phyloP scores from a whole-genome alignment of 208 protist genomes.

The Acanthamoeba triangularis region DNA sequence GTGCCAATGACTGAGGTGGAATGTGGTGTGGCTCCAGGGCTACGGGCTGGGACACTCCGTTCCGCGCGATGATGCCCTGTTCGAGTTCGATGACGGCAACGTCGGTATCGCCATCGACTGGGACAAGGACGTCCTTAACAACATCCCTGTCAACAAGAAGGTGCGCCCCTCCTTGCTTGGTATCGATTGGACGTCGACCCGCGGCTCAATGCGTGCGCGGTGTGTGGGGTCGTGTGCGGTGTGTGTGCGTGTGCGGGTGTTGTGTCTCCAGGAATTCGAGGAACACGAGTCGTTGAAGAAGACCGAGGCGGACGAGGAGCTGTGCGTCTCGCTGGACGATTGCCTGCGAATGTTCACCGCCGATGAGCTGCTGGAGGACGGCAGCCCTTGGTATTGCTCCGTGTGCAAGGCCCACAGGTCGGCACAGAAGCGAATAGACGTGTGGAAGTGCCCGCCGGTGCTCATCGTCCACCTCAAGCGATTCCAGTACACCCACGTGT shows the following conservation, averaged over 20 bases:
- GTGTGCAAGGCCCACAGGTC: constrained; percentile 83
- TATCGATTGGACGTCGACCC: not conserved
- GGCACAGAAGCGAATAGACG: constrained; percentile 88
- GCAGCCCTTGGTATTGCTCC: constrained; percentile 86
- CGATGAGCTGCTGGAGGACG: constrained; percentile 80
- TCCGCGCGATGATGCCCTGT: constrained; percentile 7
- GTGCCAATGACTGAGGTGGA: not conserved
- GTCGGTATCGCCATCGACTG: constrained; percentile 38
- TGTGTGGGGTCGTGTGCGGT: too few relatives aligned
- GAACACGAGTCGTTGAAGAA: constrained; percentile 6
- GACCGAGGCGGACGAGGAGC: constrained; percentile 27
- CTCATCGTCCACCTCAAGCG: constrained; percentile 93
- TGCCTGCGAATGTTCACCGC: constrained; percentile 85
- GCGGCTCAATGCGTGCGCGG: not conserved
- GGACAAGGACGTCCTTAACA: constrained; percentile 27
- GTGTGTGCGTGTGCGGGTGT: too few relatives aligned
- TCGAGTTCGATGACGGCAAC: constrained; percentile 18
- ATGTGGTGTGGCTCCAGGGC: not conserved
- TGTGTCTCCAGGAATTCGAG: not conserved
- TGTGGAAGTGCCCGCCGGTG: constrained; percentile 90
- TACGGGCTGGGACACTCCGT: not conserved
- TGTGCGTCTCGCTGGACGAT: constrained; percentile 76
- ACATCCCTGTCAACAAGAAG: not conserved
- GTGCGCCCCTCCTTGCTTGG: not conserved
- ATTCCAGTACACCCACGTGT: constrained; percentile 83